These are phyloP conservation scores for Rhizophora apiculata DNA, from an alignment of 345 rosid genomes.

Conservation along the genomic window DNA sequence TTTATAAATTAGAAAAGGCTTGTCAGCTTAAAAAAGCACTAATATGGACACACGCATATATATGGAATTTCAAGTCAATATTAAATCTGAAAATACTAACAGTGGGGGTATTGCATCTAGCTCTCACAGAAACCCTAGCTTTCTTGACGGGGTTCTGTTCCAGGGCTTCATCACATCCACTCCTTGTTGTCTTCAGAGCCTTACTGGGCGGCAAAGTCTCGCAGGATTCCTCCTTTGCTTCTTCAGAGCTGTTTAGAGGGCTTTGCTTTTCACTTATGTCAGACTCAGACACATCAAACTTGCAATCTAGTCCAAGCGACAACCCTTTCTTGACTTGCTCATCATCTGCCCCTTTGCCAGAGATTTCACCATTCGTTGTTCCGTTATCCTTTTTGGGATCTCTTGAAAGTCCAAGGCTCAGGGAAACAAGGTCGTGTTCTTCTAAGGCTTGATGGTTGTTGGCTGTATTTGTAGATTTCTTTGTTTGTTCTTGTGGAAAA, in stretches of 20 bases:
- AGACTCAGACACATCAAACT: conserved; percentile 32
- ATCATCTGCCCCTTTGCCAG: conserved; percentile 22
- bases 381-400: conserved; percentile 30
- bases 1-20: conserved; percentile 15
- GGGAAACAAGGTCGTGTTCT: conserved; percentile 61
- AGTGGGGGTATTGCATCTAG: conserved; percentile 82
- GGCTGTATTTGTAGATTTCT: conserved; percentile 11
- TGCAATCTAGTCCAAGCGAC: conserved; percentile 54
- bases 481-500: conserved; percentile 35
- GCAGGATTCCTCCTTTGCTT: conserved; percentile 38
- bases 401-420: conserved; percentile 58
- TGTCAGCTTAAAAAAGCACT: too few species aligned
- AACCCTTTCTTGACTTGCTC: conserved; percentile 26
- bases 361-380: conserved; percentile 21
- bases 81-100: conserved; percentile 33
- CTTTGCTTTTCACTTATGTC: conserved; percentile 29
- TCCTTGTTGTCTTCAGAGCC: conserved; percentile 36
- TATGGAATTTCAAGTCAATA: too few species aligned
- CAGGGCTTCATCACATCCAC: conserved; percentile 46
- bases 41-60: too few species aligned
- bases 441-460: conserved; percentile 20
- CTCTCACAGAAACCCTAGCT: conserved; percentile 86
- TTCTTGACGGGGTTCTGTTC: conserved; percentile 67
- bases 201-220: conserved; percentile 40
- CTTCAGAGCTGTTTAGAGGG: conserved; percentile 33